Evolutionary conservation across 176 grass and related monocot species (phyloP), one percentile per base, ranked within the genome.

Genomic region (Carex littledalei): DNA sequence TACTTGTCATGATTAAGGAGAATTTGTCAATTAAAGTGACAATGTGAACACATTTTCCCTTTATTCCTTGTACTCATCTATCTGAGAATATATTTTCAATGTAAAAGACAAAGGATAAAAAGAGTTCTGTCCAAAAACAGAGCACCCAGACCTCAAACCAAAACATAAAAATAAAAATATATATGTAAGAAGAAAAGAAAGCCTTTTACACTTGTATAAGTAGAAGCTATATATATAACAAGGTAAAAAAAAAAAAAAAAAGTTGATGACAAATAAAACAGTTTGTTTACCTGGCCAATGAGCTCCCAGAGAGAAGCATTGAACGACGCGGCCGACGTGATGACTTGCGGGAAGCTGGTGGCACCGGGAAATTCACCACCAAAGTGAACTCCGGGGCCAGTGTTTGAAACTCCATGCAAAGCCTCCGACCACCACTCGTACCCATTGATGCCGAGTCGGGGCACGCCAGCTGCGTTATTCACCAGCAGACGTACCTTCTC

Each of bases 361-460:
- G 92, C 95, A 67, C 88, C 92, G 1, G 95, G 92, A 86, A 91
- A 94, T 45, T 78, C 74, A 18, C 95, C 92, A 37, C 89, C 91
- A 83, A 98, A 98, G 6, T 0, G 57, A 2, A 98, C 95, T 0
- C 92, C 95, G 0, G 91, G 92, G 0, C 92, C 89, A 0, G 86
- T 84, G 89, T 89, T 84, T 4, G 95, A 90, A 8, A 98, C 92
- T 32, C 95, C 95, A 86, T 98, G 95, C 50, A 98, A 80, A 32
- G 92, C 95, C 88, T 98, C 95, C 15, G 95, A 94, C 95, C 95
- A 98, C 95, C 95, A 98, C 89, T 98, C 89, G 88, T 98, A 98
- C 0, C 86, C 84, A 0, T 32, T 78, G 22, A 94, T 65, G 16
- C 91, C 92, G 1, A 98, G 95, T 3, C 95, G 85, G 0, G 89